phyloP scores from a whole-genome alignment of 2,329 filamentous ascomycete species.

The Aspergillus fructus region DNA sequence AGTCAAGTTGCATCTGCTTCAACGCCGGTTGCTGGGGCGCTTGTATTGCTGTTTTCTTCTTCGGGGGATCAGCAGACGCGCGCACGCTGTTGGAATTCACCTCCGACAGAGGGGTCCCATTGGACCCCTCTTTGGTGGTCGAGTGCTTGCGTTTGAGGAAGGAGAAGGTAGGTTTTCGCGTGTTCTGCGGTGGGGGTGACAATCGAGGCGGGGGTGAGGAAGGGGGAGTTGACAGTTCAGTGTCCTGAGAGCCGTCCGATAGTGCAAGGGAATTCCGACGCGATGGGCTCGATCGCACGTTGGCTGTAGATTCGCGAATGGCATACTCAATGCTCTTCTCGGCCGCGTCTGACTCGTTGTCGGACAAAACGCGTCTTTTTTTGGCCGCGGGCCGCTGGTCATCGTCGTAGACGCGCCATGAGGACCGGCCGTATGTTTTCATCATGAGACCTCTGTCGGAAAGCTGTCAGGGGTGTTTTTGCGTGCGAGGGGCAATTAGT shows the following conservation, averaged over 20 bases:
- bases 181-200: conserved; percentile 43
- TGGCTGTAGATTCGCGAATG: conserved; percentile 49
- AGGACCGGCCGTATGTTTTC: conserved; percentile 50
- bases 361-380: conserved; percentile 44
- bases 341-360: conserved; percentile 40
- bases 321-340: conserved; percentile 49
- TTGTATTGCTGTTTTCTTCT: conserved; percentile 32
- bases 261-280: conserved; percentile 47
- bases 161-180: conserved; percentile 51
- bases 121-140: conserved; percentile 27
- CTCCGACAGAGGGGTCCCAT: conserved; percentile 44
- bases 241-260: conserved; percentile 44
- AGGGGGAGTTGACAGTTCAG: conserved; percentile 50
- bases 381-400: conserved; percentile 44
- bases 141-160: conserved; percentile 49
- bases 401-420: conserved; percentile 49
- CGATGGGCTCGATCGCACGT: conserved; percentile 46
- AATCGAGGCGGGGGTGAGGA: conserved; percentile 52
- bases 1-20: conserved; percentile 62
- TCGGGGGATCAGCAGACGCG: conserved; percentile 38
- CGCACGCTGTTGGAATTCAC: conserved; percentile 46
- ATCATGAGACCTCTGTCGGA: conserved; percentile 48
- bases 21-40: conserved; percentile 38
- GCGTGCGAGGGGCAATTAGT: neutral
- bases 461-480: conserved; percentile 3